Conservation (phyloP, 495 filamentous ascomycete genomes). For the Thermochaetoides thermophila region DNA sequence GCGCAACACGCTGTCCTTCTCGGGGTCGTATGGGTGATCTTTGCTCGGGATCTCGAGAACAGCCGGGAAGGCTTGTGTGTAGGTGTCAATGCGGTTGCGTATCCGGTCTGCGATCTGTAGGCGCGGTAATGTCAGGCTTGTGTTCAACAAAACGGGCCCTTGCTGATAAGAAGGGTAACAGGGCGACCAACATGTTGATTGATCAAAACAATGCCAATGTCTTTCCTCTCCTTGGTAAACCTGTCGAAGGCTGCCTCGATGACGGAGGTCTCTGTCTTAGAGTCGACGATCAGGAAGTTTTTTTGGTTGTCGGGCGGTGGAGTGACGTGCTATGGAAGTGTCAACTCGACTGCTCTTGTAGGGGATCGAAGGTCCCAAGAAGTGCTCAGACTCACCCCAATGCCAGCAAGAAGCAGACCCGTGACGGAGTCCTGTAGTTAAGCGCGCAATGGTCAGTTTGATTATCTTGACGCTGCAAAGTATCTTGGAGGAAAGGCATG, state of each 20-base stretch:
- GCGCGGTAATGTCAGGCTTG: not conserved
- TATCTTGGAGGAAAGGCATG: constrained; percentile 20
- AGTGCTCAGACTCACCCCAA: constrained; percentile 53
- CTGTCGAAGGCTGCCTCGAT: constrained; percentile 87
- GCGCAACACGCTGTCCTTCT: constrained; percentile 95
- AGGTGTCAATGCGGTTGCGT: constrained; percentile 60
- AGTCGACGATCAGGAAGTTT: constrained; percentile 94
- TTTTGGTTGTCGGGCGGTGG: constrained; percentile 68
- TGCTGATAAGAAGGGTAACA: not conserved
- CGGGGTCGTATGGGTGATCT: constrained; percentile 96
- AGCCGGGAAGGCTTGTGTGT: constrained; percentile 60
- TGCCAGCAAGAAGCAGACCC: constrained; percentile 81
- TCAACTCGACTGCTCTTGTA: constrained; percentile 1
- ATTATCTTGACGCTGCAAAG: constrained; percentile 1
- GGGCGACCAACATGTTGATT: constrained; percentile 76
- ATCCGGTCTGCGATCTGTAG: constrained; percentile 82
- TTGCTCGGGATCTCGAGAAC: constrained; percentile 95
- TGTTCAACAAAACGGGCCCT: not conserved
- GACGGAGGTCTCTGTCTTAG: constrained; percentile 70
- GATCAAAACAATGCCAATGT: constrained; percentile 90
- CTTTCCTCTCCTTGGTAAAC: constrained; percentile 79
- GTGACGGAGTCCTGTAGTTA: constrained; percentile 80
- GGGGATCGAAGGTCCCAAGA: not conserved
- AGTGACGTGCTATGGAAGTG: constrained; percentile 22
- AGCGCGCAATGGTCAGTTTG: constrained; percentile 4